phyloP scores from a whole-genome alignment of 805 yeast genomes.

The Schwanniomyces sp. region DNA sequence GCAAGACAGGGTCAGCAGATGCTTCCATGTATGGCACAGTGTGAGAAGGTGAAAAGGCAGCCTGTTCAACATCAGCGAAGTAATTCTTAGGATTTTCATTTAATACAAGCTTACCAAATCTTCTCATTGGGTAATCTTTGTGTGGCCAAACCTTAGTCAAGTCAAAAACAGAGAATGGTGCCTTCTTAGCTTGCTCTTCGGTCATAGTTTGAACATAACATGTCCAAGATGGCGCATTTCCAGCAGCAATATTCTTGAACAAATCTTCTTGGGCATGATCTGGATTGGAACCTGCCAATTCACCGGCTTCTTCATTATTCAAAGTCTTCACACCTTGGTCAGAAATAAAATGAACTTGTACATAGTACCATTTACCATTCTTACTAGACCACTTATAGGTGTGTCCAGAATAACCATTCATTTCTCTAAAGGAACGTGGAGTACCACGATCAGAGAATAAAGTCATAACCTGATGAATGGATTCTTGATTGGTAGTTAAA shows the following conservation, averaged over 20 bases:
- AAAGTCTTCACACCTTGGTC: conserved; percentile 61
- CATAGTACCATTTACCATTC: conserved; percentile 75
- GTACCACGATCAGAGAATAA: conserved; percentile 83
- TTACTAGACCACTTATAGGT: conserved; percentile 77
- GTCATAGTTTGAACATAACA: conserved; percentile 86
- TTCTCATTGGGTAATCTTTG: conserved; percentile 78
- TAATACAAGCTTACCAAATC: conserved; percentile 75
- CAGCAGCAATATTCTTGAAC: conserved; percentile 73
- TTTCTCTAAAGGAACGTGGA: conserved; percentile 69
- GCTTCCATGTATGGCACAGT: conserved; percentile 76
- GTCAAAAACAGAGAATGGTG: conserved; percentile 83
- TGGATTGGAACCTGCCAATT: conserved; percentile 73
- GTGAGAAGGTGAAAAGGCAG: conserved; percentile 73
- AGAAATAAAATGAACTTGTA: conserved; percentile 70
- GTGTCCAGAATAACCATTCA: conserved; percentile 86
- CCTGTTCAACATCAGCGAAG: conserved; percentile 68
- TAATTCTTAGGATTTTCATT: conserved; percentile 85
- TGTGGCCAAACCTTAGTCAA: conserved; percentile 94
- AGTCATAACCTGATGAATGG: conserved; percentile 70
- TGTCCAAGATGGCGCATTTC: conserved; percentile 83
- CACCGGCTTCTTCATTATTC: conserved; percentile 66
- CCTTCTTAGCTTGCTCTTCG: conserved; percentile 69
- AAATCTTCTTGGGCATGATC: conserved; percentile 81
- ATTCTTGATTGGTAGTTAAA: conserved; percentile 69
- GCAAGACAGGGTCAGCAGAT: conserved; percentile 75